phyloP scores from a whole-genome alignment of 2,329 filamentous ascomycete species.

The Graphiopsis chlorocephala region DNA sequence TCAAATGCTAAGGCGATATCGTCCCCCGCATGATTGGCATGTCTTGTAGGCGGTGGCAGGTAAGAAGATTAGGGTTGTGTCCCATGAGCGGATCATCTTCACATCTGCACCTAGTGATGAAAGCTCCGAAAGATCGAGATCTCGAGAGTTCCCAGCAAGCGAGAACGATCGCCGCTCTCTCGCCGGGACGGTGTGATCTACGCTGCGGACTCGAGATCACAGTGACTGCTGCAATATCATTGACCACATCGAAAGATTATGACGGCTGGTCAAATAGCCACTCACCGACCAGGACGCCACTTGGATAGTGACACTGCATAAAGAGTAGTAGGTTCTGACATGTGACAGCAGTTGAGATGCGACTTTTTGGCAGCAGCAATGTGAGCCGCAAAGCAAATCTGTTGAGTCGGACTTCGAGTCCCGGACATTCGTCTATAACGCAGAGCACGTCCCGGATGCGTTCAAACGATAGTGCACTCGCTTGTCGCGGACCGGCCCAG shows the following conservation, averaged over 20 bases:
- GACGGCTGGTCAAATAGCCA: neutral
- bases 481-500: neutral
- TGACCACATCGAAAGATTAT: neutral
- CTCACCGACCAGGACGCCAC: neutral
- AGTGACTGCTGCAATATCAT: neutral
- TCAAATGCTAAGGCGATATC: neutral
- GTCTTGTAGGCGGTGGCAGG: constrained; percentile 1
- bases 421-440: constrained; percentile 6
- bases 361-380: neutral
- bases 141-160: neutral
- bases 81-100: constrained; percentile 1
- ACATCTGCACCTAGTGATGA: constrained; percentile 11
- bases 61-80: neutral
- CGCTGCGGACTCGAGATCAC: neutral
- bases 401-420: constrained; percentile 5
- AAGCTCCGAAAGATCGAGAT: constrained; percentile 4
- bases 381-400: neutral
- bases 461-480: constrained; percentile 4
- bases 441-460: constrained; percentile 4
- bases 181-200: neutral
- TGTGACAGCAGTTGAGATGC: constrained; percentile 16
- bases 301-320: neutral
- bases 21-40: neutral
- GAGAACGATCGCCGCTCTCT: neutral
- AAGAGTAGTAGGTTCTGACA: neutral